These are phyloP conservation scores for Didymella lethalis DNA, from an alignment of 2,329 filamentous ascomycete genomes.

Conservation along the genomic window DNA sequence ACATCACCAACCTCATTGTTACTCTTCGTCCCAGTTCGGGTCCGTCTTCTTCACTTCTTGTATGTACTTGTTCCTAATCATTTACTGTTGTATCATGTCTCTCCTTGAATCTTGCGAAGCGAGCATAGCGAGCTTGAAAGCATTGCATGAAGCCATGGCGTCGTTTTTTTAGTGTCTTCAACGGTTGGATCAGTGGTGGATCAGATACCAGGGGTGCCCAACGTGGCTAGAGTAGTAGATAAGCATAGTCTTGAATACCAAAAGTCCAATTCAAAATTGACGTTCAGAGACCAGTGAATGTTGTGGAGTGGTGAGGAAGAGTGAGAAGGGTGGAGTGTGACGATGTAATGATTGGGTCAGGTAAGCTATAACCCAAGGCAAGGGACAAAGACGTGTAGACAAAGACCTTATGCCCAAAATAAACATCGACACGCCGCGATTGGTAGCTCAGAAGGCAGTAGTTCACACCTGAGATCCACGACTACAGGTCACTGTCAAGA, in stretches of 20 bases:
- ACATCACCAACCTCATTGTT: not conserved
- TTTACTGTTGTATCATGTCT: slow-evolving; percentile 33
- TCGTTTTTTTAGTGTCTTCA: not conserved
- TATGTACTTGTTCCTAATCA: slow-evolving; percentile 38
- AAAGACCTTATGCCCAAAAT: not conserved
- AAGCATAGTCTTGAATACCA: not conserved
- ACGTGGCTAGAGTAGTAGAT: not conserved
- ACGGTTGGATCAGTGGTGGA: not conserved
- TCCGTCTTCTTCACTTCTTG: slow-evolving; percentile 30
- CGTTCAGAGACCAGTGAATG: not conserved
- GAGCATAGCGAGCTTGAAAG: slow-evolving; percentile 7
- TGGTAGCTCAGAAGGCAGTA: not conserved
- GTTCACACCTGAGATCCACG: not conserved
- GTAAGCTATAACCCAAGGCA: not conserved
- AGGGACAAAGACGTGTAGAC: not conserved
- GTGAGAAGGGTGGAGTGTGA: not conserved
- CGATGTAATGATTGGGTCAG: not conserved
- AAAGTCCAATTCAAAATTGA: not conserved
- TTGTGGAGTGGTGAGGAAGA: not conserved
- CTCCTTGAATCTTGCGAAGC: slow-evolving; percentile 26
- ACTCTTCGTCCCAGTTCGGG: not conserved
- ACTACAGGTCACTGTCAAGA: not conserved
- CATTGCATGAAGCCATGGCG: slow-evolving; percentile 13
- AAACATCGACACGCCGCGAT: not conserved
- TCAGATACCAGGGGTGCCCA: slow-evolving; percentile 1